Base-by-base conservation (phyloP, 192 early-diverging fungal genomes). In the Chytriomyces confervae region DNA sequence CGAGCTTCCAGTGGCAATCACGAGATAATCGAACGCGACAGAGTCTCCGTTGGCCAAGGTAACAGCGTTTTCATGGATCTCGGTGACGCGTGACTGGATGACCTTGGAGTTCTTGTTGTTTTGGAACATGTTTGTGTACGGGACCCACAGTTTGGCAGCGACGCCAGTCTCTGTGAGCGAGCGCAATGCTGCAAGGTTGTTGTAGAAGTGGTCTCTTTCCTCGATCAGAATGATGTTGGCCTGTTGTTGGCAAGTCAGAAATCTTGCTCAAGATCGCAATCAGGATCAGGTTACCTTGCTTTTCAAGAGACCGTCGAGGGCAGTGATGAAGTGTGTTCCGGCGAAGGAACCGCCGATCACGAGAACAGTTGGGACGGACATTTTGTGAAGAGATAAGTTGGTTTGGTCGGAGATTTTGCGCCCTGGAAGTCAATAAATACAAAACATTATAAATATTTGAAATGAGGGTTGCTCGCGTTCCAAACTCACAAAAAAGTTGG, bases 1-100 rank as follows among this genome's bases (percentile, higher is more conserved):
- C 27, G 43, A 72, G 6, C 86, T 82, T 0, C 93, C 93, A 1
- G 92, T 94, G 13, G 89, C 82, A 36, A 94, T 74, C 3, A 90
- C 83, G 57, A 91, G 69, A 78, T 91, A 94, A 75, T 94, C 88
- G 51, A 89, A 94, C 5, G 82, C 18, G 23, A 93, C 50, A 20
- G 78, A 65, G 6, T 85, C 78, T 0, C 89, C 88, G 27, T 83
- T 83, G 53, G 67, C 85, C 29, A 92, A 79, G 16, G 79, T 79
- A 7, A 90, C 70, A 9, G 86, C 65, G 53, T 82, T 74, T 24
- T 53, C 48, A 20, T 81, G 68, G 11, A 93, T 83, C 18, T 80
- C 50, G 4, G 80, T 61, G 1, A 88, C 82, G 1, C 67, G 69
- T 0, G 81, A 89, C 13, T 91, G 88, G 53, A 92, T 79, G 62